Evolutionary conservation across 1,284 basidiomycete genomes (phyloP).

Genomic region (Kalmanozyma brasiliensis): DNA sequence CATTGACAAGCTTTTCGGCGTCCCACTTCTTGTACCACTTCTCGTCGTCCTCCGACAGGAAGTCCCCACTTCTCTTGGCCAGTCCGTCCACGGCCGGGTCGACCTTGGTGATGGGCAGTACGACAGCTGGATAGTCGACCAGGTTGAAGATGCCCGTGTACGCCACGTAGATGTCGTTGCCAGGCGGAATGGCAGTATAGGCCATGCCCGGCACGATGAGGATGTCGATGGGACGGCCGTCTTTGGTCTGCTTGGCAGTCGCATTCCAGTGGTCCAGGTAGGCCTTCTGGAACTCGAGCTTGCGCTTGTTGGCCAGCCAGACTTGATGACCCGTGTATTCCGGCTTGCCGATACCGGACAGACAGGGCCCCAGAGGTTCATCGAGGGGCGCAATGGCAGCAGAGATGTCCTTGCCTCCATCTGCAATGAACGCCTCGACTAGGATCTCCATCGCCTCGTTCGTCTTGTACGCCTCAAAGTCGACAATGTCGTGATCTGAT

Average conservation of each 20-base stretch:
- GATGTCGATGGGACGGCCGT: constrained; percentile 74
- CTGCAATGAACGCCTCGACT: constrained; percentile 51
- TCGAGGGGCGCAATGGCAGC: constrained; percentile 47
- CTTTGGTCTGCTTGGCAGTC: constrained; percentile 70
- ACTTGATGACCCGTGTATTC: constrained; percentile 71
- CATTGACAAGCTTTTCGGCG: constrained; percentile 71
- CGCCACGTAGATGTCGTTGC: constrained; percentile 69
- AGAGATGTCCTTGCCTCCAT: constrained; percentile 58
- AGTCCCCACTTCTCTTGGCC: constrained; percentile 69
- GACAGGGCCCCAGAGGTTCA: constrained; percentile 51
- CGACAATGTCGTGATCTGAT: constrained; percentile 54
- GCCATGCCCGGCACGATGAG: constrained; percentile 74
- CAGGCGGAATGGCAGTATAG: constrained; percentile 72
- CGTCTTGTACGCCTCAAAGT: constrained; percentile 44
- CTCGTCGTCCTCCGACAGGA: constrained; percentile 52
- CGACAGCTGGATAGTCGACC: constrained; percentile 76
- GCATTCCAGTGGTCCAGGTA: constrained; percentile 74
- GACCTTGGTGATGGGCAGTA: constrained; percentile 72
- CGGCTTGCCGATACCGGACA: constrained; percentile 19
- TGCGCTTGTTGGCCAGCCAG: constrained; percentile 71
- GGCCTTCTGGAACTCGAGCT: constrained; percentile 71
- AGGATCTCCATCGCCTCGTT: constrained; percentile 61
- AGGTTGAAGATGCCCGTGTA: constrained; percentile 72
- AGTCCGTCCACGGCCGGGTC: constrained; percentile 72
- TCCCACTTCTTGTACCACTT: constrained; percentile 55